These are phyloP conservation scores for Cladobotryum mycophilum DNA, from an alignment of 2,329 filamentous ascomycete species.

Conservation along the genomic window DNA sequence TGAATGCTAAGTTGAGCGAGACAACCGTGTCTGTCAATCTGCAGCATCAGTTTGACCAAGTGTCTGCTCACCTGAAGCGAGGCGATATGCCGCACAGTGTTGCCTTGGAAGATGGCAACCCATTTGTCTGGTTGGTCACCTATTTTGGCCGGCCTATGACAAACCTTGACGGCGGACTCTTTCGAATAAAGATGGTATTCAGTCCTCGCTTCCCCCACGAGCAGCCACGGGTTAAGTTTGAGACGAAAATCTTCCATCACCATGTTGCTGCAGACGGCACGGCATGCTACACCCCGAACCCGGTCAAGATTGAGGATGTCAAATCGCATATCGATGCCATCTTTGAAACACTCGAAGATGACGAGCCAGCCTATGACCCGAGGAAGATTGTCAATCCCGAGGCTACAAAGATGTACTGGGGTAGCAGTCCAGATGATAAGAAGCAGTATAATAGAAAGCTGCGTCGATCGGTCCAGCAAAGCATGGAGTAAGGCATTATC, in stretches of 20 bases:
- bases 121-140: conserved; percentile 81
- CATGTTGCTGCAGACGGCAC: conserved; percentile 74
- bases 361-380: conserved; percentile 82
- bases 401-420: conserved; percentile 83
- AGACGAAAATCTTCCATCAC: conserved; percentile 82
- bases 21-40: conserved; percentile 74
- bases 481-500: conserved; percentile 47
- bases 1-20: conserved; percentile 56
- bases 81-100: conserved; percentile 69
- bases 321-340: conserved; percentile 79
- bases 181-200: conserved; percentile 72
- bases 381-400: conserved; percentile 81
- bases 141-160: conserved; percentile 92
- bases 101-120: conserved; percentile 71
- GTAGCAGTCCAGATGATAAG: conserved; percentile 61
- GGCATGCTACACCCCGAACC: conserved; percentile 70
- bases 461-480: conserved; percentile 67
- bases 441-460: conserved; percentile 80
- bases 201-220: conserved; percentile 83
- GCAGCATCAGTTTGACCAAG: conserved; percentile 77
- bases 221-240: conserved; percentile 75
- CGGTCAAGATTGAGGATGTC: conserved; percentile 63
- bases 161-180: conserved; percentile 85
- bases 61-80: conserved; percentile 66
- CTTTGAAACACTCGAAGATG: conserved; percentile 77